Evolutionary conservation across 768 basidiomycete genomes (phyloP), one percentile per base, ranked within the genome.

Genomic region (Boletus tomentosulus): DNA sequence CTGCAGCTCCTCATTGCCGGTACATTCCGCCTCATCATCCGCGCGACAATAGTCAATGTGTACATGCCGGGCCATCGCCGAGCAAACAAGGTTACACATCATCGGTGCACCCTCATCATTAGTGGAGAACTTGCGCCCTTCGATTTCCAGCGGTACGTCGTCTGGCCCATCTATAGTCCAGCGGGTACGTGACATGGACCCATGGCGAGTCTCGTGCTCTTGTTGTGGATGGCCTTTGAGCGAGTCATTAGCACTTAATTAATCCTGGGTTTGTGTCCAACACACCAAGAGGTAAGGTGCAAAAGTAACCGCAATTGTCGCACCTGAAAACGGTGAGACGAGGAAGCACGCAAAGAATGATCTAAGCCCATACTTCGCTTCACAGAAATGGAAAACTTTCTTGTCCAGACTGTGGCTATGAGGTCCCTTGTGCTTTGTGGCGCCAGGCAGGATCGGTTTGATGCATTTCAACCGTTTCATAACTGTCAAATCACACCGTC

Each of bases 191-290:
- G 81, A 78, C 83, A 85, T 85, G 1, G 81, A 83, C 6, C 84
- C 85, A 53, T 86, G 84, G 15, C 73, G 73, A 0, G 84, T 86
- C 42, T 84, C 82, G 37, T 86, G 84, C 43, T 82, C 80, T 56
- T 77, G 73, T 53, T 85, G 82, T 1, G 79, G 52, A 53, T 86
- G 84, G 0, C 79, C 84, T 85, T 41, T 22, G 7, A 46, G 10
- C 3, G 7, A 15, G 15, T 19, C 1, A 2, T 62, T 8, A 63
- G 24, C 34, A 46, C 4, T 3, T 0, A 1, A 8, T 11, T 10
- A 3, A 10, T 31, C 1, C 4, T 3, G 4, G 11, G 1, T 25
- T 9, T 16, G 1, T 0, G 0, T 24, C 37, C n/a, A 47, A 49
- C 70, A 35, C 54, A 84, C 83, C 80, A 41, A 78, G 68, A 2